Base-by-base conservation (phyloP, 306 rosid species). In the Begonia masoniana region DNA sequence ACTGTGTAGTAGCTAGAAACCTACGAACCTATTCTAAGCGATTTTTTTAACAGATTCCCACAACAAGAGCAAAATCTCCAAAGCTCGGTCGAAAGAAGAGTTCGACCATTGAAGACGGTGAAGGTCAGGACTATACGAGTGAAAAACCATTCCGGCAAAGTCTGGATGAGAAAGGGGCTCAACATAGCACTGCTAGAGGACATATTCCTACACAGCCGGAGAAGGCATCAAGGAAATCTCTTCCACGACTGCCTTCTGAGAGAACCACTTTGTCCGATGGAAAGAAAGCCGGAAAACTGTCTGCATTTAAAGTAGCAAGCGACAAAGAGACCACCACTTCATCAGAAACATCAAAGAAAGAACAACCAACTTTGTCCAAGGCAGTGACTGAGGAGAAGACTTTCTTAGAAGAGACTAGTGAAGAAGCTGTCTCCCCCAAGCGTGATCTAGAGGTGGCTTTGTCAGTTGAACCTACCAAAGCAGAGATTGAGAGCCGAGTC, bases 21-120 rank as follows among this genome's bases (percentile, higher is more conserved):
- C 36, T 26, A 26, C 7, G 2, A 26, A 26, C 36, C 36, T 26
- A 26, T 1, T 26, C 7, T 6, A 26, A 4, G 7, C 9, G 9
- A 9, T 5, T 31, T 5, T 57, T 57, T 51, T 62, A 67, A 65
- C 76, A 92, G 99, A 74, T 92, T 63, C 99, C 99, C 54, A 74
- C 95, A 54, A 92, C 99, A 63, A 83, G 99, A 82, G 83, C 99
- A 47, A 92, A 86, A 72, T 92, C 99, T 68, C 99, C 99, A 51
- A 92, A 92, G 75, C 95, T 92, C 50, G 96, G 99, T 47, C 88
- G 99, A 8, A 83, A 54, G 70, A 92, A 92, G 83, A 71, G 68
- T 69, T 72, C 68, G 52, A 68, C 72, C 55, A 60, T 57, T 13
- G 52, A 69, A 10, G 95, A 76, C 41, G 26, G 77, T 58, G 86